Base-by-base conservation (phyloP, 768 basidiomycete genomes). In the Lactarius akahatsu region DNA sequence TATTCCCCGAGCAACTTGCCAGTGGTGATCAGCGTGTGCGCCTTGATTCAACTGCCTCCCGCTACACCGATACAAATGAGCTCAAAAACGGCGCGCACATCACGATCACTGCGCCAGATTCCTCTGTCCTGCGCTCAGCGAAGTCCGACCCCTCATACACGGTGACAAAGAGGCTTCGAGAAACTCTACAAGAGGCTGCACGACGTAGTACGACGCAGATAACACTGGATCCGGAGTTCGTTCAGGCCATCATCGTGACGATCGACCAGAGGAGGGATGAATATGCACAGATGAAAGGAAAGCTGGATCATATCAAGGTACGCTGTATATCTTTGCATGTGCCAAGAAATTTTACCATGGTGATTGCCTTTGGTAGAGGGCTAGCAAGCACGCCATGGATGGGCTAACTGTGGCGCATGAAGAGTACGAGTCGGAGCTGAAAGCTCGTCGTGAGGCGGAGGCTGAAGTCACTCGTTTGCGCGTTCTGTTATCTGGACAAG, bases 371-470 rank as follows among this genome's bases (percentile, higher is more conserved):
- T 55, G 38, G 40, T 74, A 99, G 96, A 82, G 96, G 59, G 87
- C 91, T 57, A 97, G 94, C 74, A 90, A 91, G 69, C 91, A 94
- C 70, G 96, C 92, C 68, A 91, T 95, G 63, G 91, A 95, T 68
- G 97, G 97, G 50, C 80, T 99, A 50, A 89, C 88, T 0, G 94
- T 96, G 30, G 95, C 96, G 2, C 92, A 95, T 71, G 89, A 90
- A 52, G 97, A 98, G 74, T 98, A 96, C 74, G 96, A 98, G 73
- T 86, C 86, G 60, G 97, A 98, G 76, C 82, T 95, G 41, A 88
- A 91, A 64, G 86, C 89, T 26, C 85, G 96, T 23, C 86, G 92
- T 20, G 95, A 98, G 69, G 91, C 92, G 1, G 95, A 98, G 77
- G 89, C 92, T 0, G 95, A 98, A 78, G 91, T 98, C 65, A 89